Conservation (phyloP, 139 green algal species). For the Astrephomene gubernaculifera region DNA sequence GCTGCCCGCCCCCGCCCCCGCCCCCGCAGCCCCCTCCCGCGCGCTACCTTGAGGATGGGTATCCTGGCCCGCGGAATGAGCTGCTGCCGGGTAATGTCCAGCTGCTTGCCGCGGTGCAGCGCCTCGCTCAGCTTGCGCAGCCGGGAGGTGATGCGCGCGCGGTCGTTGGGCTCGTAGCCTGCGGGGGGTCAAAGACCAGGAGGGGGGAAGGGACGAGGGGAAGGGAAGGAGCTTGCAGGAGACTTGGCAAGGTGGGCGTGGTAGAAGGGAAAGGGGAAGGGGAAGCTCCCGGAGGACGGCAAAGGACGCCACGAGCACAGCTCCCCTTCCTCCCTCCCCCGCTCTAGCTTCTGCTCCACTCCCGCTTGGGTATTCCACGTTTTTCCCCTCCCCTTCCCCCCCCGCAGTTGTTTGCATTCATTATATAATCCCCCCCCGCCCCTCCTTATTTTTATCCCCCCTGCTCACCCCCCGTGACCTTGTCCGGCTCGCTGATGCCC, state of each 20-base stretch:
- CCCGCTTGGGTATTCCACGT: too few relatives aligned
- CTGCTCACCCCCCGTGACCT: slow-evolving; percentile 43
- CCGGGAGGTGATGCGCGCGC: slow-evolving; percentile 35
- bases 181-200: not conserved
- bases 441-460: not conserved
- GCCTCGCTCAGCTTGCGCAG: slow-evolving; percentile 48
- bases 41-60: slow-evolving; percentile 68
- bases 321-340: too few relatives aligned
- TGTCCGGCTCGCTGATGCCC: slow-evolving; percentile 61
- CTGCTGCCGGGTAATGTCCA: slow-evolving; percentile 53
- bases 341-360: too few relatives aligned
- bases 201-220: not conserved
- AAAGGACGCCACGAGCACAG: too few relatives aligned
- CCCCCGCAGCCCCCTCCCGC: not conserved
- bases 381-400: not conserved
- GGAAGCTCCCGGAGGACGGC: too few relatives aligned
- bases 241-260: not conserved
- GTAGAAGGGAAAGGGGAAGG: too few relatives aligned
- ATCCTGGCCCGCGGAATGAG: slow-evolving; percentile 70
- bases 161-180: slow-evolving; percentile 50
- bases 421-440: not conserved
- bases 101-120: slow-evolving; percentile 39
- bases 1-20: not conserved
- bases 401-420: not conserved
- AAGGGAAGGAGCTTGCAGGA: too few relatives aligned